Base-by-base conservation (phyloP, 257 asterid genomes). In the Leonotis leonurus region DNA sequence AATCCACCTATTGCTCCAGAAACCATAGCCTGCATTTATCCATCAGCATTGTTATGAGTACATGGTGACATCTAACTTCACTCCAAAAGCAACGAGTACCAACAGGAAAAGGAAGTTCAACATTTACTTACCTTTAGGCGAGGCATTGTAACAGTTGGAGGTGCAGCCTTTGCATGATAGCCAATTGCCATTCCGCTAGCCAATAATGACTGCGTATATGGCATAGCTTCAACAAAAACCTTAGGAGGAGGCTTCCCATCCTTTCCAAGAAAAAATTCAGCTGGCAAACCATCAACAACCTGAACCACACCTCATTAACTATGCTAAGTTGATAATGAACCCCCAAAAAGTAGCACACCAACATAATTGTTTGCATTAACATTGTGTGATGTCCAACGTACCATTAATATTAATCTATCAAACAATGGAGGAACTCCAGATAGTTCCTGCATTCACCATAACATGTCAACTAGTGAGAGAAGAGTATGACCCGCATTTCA, bases 101-200 rank as follows among this genome's bases (percentile, higher is more conserved):
- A 21, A 36, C 16, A 52, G 37, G n/a, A 51, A 32, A 25, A 43
- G 52, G 9, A 53, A 27, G 22, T 43, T 24, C 9, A 17, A n/a
- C 6, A 25, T 58, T 60, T 6, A n/a, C 22, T 26, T 59, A 83
- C 98, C 94, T 90, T 90, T 73, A 90, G 64, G 46, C 96, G 98
- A 56, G 98, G 96, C 98, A 90, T 90, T 50, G 98, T 90, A 16
- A 90, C 98, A 51, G 98, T 90, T 24, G 98, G 98, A 25, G 98
- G 94, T 21, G 94, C 93, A n/a, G 98, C 94, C 79, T 80, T 85
- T 12, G 98, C 96, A 73, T 88, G 96, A 72, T 82, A 88, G 3
- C 98, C 96, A 36, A 83, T 56, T 29, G 94, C 96, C 70, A 77
- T 73, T 72, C 93, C 82, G 53, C 66, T 60, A 61, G 86, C 80